A percentile compares a stretch with the other conserved stretches of the same genome.
Conservation (phyloP, 2,329 filamentous ascomycete genomes). For the Ilyonectria sp. region DNA sequence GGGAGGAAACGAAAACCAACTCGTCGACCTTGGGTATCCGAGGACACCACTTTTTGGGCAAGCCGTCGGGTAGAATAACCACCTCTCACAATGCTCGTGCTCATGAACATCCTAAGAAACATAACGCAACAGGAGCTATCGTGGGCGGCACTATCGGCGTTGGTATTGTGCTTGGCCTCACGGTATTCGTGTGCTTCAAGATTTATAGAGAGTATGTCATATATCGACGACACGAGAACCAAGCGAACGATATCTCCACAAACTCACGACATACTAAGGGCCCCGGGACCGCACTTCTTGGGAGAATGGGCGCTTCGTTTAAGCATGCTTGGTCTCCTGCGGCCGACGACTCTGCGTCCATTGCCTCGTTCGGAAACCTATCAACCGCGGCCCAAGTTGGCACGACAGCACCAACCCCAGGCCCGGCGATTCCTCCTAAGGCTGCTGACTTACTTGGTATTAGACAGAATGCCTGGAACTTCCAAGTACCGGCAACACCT, state of each 20-base stretch:
- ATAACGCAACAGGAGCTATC: conserved; percentile 33
- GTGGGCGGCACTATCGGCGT: conserved; percentile 39
- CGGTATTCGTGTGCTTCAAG: conserved; percentile 37
- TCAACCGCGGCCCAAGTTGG: conserved; percentile 14
- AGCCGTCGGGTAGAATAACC: neutral
- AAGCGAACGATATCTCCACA: neutral
- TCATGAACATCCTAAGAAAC: conserved; percentile 2
- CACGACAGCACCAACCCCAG: conserved; percentile 2
- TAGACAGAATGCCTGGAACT: neutral
- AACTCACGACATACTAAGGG: neutral
- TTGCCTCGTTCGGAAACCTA: conserved; percentile 35
- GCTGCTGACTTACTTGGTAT: conserved; percentile 37
- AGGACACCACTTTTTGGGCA: conserved; percentile 7
- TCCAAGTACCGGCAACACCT: neutral
- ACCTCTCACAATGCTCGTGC: conserved; percentile 5
- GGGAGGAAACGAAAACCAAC: conserved; percentile 22
- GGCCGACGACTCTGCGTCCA: conserved; percentile 28
- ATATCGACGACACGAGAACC: neutral
- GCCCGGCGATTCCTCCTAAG: conserved; percentile 31
- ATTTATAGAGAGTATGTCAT: conserved; percentile 33
- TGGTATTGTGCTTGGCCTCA: conserved; percentile 35
- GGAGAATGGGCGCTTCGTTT: neutral
- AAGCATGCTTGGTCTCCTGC: neutral
- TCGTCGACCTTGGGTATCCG: conserved; percentile 7
- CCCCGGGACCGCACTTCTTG: neutral